Percentiles rank a stretch among this genome's conserved stretches.
Conservation (phyloP, 2,329 filamentous ascomycete species). For the Corniculantispora saksenae region DNA sequence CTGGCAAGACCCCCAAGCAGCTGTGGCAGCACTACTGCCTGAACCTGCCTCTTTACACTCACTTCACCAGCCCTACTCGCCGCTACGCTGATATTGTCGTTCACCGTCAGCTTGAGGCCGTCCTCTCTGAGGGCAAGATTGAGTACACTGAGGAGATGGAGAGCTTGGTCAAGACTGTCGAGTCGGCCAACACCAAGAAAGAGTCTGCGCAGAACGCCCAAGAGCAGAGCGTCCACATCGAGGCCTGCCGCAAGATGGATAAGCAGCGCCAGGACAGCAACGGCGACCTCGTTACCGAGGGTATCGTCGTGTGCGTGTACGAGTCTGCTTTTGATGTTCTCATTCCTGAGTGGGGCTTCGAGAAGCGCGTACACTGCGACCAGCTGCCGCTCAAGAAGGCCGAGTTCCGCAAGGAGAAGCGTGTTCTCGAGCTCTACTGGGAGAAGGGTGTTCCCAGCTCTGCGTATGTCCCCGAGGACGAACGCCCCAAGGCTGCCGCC, state of each 20-base stretch:
- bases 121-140: slow-evolving; percentile 74
- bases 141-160: slow-evolving; percentile 92
- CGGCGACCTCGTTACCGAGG: slow-evolving; percentile 90
- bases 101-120: slow-evolving; percentile 90
- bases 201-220: slow-evolving; percentile 96
- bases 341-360: slow-evolving; percentile 97
- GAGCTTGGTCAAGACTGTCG: slow-evolving; percentile 84
- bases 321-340: slow-evolving; percentile 98
- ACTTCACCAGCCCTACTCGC: slow-evolving; percentile 96
- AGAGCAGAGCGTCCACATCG: slow-evolving; percentile 98
- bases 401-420: slow-evolving; percentile 96
- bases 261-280: slow-evolving; percentile 83
- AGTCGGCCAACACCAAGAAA: slow-evolving; percentile 98
- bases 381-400: slow-evolving; percentile 98
- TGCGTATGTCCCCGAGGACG: slow-evolving; percentile 93
- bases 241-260: slow-evolving; percentile 95
- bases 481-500: slow-evolving; percentile 80
- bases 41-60: slow-evolving; percentile 95
- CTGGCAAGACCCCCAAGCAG: slow-evolving; percentile 86
- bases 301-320: slow-evolving; percentile 95
- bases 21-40: slow-evolving; percentile 98
- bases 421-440: slow-evolving; percentile 96
- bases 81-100: slow-evolving; percentile 96
- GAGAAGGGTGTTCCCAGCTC: slow-evolving; percentile 98
- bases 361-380: slow-evolving; percentile 98